phyloP scores from a whole-genome alignment of 2,329 filamentous ascomycete genomes.

The Emergomyces pasteurianus region DNA sequence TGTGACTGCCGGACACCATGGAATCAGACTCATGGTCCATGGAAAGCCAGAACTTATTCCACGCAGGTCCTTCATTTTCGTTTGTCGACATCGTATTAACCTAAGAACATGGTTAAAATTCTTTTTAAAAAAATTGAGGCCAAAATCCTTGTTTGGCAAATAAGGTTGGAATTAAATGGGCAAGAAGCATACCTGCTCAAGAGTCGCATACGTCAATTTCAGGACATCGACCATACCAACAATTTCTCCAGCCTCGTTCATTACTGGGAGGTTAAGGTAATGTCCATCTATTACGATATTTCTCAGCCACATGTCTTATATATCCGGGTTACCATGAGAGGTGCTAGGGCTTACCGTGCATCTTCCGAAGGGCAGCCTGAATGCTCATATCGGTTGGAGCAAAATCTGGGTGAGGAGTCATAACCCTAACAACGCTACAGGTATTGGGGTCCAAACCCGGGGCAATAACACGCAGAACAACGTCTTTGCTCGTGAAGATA shows the following conservation, averaged over 20 bases:
- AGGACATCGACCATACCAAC: constrained; percentile 99
- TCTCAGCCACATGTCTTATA: constrained; percentile 7
- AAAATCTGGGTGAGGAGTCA: constrained; percentile 98
- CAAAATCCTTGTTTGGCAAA: not conserved
- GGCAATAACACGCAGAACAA: constrained; percentile 93
- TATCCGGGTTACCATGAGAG: not conserved
- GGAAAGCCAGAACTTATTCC: constrained; percentile 99
- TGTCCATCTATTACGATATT: constrained; percentile 60
- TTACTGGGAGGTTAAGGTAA: constrained; percentile 94
- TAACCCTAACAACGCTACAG: constrained; percentile 95
- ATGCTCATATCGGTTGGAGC: constrained; percentile 98
- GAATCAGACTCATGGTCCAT: constrained; percentile 92
- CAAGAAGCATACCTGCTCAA: constrained; percentile 62
- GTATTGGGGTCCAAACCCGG: constrained; percentile 86
- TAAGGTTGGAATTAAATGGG: not conserved
- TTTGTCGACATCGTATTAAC: constrained; percentile 82
- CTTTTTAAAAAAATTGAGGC: not conserved
- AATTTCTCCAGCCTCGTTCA: constrained; percentile 95
- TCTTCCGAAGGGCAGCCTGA: constrained; percentile 92
- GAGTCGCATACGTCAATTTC: constrained; percentile 92
- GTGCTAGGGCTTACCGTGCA: constrained; percentile 64
- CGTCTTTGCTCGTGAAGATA: constrained; percentile 99
- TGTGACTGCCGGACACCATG: constrained; percentile 72
- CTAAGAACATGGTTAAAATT: constrained; percentile 22
- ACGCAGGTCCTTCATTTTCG: constrained; percentile 88